These are phyloP conservation scores for Aureoboletus auriporus DNA, from an alignment of 768 basidiomycete genomes.

Conservation along the genomic window DNA sequence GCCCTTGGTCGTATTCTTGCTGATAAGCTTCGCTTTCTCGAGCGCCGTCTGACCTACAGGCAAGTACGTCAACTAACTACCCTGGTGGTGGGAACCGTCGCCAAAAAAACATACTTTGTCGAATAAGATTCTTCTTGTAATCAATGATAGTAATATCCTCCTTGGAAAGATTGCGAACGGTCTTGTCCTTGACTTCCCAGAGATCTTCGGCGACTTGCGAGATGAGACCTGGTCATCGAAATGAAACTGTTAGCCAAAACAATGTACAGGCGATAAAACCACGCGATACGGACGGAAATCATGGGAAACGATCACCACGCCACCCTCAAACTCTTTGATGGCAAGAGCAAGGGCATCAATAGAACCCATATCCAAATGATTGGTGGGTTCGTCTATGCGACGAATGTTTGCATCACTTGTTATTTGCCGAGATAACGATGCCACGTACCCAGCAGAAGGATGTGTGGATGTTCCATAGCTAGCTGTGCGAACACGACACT, in stretches of 20 bases:
- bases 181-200: constrained; percentile 96
- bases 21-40: constrained; percentile 91
- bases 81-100: not conserved
- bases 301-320: constrained; percentile 99
- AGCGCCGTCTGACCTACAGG: constrained; percentile 71
- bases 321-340: constrained; percentile 96
- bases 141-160: constrained; percentile 87
- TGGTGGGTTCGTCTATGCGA: constrained; percentile 82
- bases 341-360: constrained; percentile 95
- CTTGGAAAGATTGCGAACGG: constrained; percentile 89
- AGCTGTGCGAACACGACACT: constrained; percentile 96
- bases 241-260: constrained; percentile 7
- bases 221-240: constrained; percentile 65
- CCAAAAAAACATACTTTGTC: constrained; percentile 51
- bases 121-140: constrained; percentile 86
- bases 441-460: constrained; percentile 73
- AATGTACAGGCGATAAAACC: not conserved
- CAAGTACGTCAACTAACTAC: constrained; percentile 1
- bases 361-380: constrained; percentile 96
- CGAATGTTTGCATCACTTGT: constrained; percentile 1
- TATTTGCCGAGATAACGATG: constrained; percentile 10
- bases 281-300: constrained; percentile 80
- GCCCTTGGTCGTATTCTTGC: constrained; percentile 73
- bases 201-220: constrained; percentile 97
- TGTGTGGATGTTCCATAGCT: constrained; percentile 96